Evolutionary conservation across 2,329 filamentous ascomycete species (phyloP).

Genomic region (Fusarium agapanthi): DNA sequence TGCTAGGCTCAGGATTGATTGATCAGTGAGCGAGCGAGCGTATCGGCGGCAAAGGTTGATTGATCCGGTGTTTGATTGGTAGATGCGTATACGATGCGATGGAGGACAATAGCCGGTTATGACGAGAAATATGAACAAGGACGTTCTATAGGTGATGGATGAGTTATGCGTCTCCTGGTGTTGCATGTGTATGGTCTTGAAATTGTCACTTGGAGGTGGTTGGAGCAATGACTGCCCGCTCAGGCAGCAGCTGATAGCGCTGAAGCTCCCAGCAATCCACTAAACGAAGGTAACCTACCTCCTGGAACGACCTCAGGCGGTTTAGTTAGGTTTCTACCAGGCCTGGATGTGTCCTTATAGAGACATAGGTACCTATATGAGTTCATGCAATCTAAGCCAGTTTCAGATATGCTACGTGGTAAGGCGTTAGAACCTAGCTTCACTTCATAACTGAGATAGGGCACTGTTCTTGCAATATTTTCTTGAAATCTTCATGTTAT

Average conservation of each 20-base stretch:
- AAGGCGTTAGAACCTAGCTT: neutral
- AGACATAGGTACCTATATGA: neutral
- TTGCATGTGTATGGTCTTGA: neutral
- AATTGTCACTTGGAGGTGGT: conserved; percentile 6
- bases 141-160: neutral
- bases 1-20: conserved; percentile 9
- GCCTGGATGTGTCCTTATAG: neutral
- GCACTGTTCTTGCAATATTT: neutral
- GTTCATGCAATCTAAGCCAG: neutral
- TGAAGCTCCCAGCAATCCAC: conserved; percentile 9
- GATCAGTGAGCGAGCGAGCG: neutral
- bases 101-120: neutral
- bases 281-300: neutral
- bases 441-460: neutral
- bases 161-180: conserved; percentile 4
- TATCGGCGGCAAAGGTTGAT: conserved; percentile 5
- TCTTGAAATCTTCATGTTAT: neutral
- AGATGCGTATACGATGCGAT: neutral
- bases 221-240: conserved; percentile 1
- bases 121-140: neutral
- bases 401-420: neutral
- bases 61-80: neutral
- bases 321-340: neutral
- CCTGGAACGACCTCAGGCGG: neutral
- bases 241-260: conserved; percentile 1